Conservation (phyloP, 2,329 filamentous ascomycete genomes). For the Diplodia seriata region DNA sequence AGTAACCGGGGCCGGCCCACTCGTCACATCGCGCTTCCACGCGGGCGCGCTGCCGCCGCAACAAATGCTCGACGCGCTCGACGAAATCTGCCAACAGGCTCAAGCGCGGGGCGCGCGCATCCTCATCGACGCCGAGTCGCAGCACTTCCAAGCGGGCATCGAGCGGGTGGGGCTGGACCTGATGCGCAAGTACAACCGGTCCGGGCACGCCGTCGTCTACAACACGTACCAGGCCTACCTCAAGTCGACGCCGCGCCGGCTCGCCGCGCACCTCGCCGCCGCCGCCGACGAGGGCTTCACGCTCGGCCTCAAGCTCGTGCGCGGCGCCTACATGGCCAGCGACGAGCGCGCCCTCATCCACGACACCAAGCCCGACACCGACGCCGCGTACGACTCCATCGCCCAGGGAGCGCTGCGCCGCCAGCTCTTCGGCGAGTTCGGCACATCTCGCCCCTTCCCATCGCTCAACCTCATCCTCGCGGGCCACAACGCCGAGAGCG, state of each 20-base stretch:
- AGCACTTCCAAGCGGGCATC: slow-evolving; percentile 59
- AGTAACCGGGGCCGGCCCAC: slow-evolving; percentile 53
- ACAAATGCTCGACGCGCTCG: slow-evolving; percentile 50
- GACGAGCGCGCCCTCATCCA: slow-evolving; percentile 60
- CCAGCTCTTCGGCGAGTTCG: slow-evolving; percentile 48
- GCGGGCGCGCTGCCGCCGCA: slow-evolving; percentile 48
- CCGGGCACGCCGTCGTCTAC: slow-evolving; percentile 70
- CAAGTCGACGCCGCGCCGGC: slow-evolving; percentile 53
- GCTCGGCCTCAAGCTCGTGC: slow-evolving; percentile 63
- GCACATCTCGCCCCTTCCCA: slow-evolving; percentile 48
- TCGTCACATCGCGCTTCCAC: slow-evolving; percentile 50
- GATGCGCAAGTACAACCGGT: slow-evolving; percentile 60
- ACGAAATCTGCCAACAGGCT: slow-evolving; percentile 50
- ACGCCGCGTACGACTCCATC: slow-evolving; percentile 72
- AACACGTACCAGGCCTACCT: slow-evolving; percentile 67
- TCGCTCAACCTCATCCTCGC: slow-evolving; percentile 73
- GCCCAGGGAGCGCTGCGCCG: slow-evolving; percentile 66
- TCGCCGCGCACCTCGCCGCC: slow-evolving; percentile 55
- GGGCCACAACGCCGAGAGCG: slow-evolving; percentile 77
- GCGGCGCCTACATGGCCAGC: slow-evolving; percentile 62
- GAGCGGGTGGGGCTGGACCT: slow-evolving; percentile 60
- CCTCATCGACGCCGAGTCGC: slow-evolving; percentile 62
- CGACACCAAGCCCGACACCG: slow-evolving; percentile 61
- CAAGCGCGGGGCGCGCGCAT: slow-evolving; percentile 52
- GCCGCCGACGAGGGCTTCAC: slow-evolving; percentile 59